Base-by-base conservation (phyloP, 495 filamentous ascomycete species). In the Lasiosphaeris hirsuta region DNA sequence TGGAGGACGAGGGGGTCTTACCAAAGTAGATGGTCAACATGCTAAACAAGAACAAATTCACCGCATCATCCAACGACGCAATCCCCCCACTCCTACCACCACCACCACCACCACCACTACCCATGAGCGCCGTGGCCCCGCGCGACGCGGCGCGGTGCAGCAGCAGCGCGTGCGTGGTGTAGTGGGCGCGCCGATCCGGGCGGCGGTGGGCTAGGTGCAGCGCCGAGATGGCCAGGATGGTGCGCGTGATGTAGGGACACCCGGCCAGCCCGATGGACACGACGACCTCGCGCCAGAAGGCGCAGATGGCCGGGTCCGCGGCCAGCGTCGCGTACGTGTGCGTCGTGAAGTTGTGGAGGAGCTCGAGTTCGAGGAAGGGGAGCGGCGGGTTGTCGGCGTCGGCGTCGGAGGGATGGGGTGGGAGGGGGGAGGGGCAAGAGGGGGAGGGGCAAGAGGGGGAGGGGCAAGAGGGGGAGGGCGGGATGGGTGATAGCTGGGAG, bases 161-260 rank as follows among this genome's bases (percentile, higher is more conserved):
- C 19, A 77, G 59, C 35, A 81, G 70, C 0, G 77, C 81, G 7
- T 75, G 72, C 19, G 79, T 72, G n/a, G 78, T 70, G 58, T 84
- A 84, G 3, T 60, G 65, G 8, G 75, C 72, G 8, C 67, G 71
- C 56, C 60, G 71, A 35, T 58, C 73, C 40, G 60, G 70, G 53
- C 53, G 73, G 60, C 51, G 74, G 51, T 62, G 76, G 57, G 82
- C 81, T 0, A 82, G 71, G 58, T 86, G 83, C 30, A 84, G 66
- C 6, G 81, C 75, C 4, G 77, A 78, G 14, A 84, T 55, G 10
- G 79, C 77, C 35, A 86, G 68, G 10, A 86, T 73, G 38, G 81
- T 75, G 38, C 77, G 75, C 75, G 84, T 78, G 18, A 84, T 70
- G 60, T 81, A 84, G 51, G 78, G 75, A 59, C 80, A 74, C 18